Base-by-base conservation (phyloP, 2,329 filamentous ascomycete species). In the Alternaria rosae region DNA sequence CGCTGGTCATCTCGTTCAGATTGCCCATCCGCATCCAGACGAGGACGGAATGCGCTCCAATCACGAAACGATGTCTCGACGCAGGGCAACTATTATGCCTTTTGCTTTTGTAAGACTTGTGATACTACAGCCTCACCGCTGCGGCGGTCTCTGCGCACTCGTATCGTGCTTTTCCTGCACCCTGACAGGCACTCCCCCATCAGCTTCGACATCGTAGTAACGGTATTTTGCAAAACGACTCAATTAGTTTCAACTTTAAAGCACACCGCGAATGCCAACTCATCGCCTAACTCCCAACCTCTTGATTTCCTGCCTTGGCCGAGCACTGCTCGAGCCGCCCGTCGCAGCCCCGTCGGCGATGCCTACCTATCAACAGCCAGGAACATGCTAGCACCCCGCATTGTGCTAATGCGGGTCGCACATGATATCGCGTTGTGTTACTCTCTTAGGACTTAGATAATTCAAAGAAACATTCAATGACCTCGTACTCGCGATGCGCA, bases 41-140 rank as follows among this genome's bases (percentile, higher is more conserved):
- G 28, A 12, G 17, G 28, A 35, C 13, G 15, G 28, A 23, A 50
- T 50, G 47, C 28, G 47, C 28, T 21, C 28, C 20, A 20, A 20
- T 35, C 13, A n/a, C 13, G 20, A 35, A 50, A 32, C 28, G 4
- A 21, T 35, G 47, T 38, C 17, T 12, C 47, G 11, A 51, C 13
- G 47, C 47, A 51, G 47, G 47, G 28, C 30, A 51, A 35, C 47
- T 21, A 25, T 51, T 17, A 0, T 38, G 35, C n/a, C 17, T 17
- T 17, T 51, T 35, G 5, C 47, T 51, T 50, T 51, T 51, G 47
- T 20, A 23, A 12, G 45, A 38, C 28, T 23, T 21, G 21, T 28
- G 47, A 51, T 51, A 51, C 47, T 38, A 13, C 30, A 51, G 47
- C 47, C 47, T 51, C 47, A 38, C 47, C 47, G 47, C 47, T n/a